Conservation (phyloP, 371 early-diverging fungal species). For the Aphelidium insulamus region DNA sequence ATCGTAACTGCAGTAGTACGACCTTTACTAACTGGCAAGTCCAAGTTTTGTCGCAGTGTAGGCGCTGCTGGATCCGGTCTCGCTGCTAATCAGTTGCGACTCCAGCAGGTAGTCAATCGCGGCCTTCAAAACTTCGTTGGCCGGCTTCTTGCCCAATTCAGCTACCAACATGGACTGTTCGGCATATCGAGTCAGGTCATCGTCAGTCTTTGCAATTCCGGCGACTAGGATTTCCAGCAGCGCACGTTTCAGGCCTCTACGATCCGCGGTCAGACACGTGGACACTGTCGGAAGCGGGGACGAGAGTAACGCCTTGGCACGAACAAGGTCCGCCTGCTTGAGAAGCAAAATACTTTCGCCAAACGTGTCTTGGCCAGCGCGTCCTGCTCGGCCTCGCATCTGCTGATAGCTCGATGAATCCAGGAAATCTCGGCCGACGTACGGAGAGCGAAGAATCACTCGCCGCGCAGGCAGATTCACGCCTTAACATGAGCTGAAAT, state of each 20-base stretch:
- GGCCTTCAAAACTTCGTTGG: not conserved
- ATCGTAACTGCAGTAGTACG: no score
- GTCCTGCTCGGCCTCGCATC: constrained; percentile 13
- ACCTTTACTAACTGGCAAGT: no score
- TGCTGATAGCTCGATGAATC: constrained; percentile 6
- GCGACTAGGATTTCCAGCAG: constrained; percentile 10
- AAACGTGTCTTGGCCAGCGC: constrained; percentile 10
- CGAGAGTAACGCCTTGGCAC: not conserved
- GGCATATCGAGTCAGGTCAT: constrained; percentile 1
- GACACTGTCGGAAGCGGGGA: constrained; percentile 5
- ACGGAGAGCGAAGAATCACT: constrained; percentile 8
- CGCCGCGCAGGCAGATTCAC: constrained; percentile 13
- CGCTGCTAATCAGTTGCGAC: not conserved
- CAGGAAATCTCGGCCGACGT: constrained; percentile 4
- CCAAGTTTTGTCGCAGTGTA: constrained; percentile 6
- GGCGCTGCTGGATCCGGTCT: not conserved
- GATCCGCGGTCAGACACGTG: constrained; percentile 8
- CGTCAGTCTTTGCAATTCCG: constrained; percentile 4
- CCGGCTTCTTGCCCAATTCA: not conserved
- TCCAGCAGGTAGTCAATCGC: not conserved
- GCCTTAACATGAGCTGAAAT: no score
- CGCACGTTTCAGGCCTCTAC: constrained; percentile 11
- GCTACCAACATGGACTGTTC: not conserved
- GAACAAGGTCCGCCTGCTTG: not conserved
- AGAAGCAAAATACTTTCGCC: constrained; percentile 10